phyloP scores from a whole-genome alignment of 2,329 filamentous ascomycete species.

The Aureobasidium mangrovei region DNA sequence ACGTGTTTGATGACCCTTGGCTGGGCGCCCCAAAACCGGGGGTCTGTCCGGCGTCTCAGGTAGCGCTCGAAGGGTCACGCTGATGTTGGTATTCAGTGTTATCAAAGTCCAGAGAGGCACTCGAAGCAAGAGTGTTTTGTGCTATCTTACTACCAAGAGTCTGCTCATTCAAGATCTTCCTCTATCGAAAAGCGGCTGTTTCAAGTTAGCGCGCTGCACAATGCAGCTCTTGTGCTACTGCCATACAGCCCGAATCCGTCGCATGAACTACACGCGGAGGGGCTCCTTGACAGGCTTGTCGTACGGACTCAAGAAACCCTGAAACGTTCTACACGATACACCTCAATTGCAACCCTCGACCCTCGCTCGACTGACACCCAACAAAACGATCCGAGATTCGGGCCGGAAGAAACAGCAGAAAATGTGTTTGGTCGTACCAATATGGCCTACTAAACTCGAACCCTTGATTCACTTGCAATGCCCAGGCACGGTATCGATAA shows the following conservation, averaged over 20 bases:
- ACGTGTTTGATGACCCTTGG: not conserved
- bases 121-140: too few species aligned
- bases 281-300: constrained; percentile 10
- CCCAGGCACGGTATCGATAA: not conserved
- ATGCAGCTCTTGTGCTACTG: not conserved
- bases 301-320: not conserved
- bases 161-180: not conserved
- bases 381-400: not conserved
- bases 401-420: not conserved
- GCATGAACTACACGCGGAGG: constrained; percentile 13
- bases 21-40: not conserved
- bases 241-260: constrained; percentile 9
- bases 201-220: not conserved
- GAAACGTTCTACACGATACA: constrained; percentile 12
- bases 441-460: not conserved
- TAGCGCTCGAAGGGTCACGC: not conserved
- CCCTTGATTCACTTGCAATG: not conserved
- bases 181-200: not conserved
- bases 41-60: not conserved
- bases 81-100: not conserved
- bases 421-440: constrained; percentile 6
- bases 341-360: not conserved
- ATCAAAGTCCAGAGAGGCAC: not conserved
- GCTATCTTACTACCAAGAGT: not conserved
- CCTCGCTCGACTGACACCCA: constrained; percentile 4